Conservation (phyloP, 495 filamentous ascomycete species). For the Xylaria scruposa region DNA sequence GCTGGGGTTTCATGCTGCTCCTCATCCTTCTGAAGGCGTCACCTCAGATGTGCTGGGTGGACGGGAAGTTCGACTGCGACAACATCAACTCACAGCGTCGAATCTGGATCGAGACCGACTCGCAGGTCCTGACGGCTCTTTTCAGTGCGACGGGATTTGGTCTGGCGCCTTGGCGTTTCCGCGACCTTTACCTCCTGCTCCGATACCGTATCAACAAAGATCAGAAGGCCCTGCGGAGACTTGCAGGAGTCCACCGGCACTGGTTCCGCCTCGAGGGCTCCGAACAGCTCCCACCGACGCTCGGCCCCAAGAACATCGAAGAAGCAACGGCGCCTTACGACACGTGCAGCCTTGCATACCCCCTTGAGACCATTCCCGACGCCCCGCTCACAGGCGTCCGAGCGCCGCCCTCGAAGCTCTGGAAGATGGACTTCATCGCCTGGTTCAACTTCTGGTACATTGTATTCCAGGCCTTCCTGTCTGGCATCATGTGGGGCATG, state of each 20-base stretch:
- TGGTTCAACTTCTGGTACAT: constrained; percentile 79
- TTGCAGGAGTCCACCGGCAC: constrained; percentile 69
- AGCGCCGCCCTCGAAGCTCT: constrained; percentile 68
- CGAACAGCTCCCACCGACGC: constrained; percentile 48
- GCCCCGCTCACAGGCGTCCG: constrained; percentile 67
- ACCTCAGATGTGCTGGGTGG: constrained; percentile 73
- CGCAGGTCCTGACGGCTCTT: constrained; percentile 81
- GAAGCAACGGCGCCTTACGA: constrained; percentile 44
- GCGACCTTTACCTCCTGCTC: constrained; percentile 75
- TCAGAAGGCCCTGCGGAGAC: constrained; percentile 59
- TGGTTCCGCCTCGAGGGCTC: constrained; percentile 75
- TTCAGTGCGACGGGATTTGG: constrained; percentile 91
- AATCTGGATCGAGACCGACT: constrained; percentile 85
- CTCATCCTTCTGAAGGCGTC: constrained; percentile 77
- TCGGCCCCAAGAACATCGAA: constrained; percentile 55
- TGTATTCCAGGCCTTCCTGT: constrained; percentile 72
- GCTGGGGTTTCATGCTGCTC: constrained; percentile 93
- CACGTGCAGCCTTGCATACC: constrained; percentile 58
- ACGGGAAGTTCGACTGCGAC: constrained; percentile 65
- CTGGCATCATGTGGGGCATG: constrained; percentile 80
- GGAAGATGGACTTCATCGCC: constrained; percentile 83
- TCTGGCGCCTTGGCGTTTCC: constrained; percentile 82
- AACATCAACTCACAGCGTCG: constrained; percentile 74
- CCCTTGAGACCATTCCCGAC: constrained; percentile 59
- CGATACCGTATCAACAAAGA: constrained; percentile 64